A percentile compares a stretch with the other conserved stretches of the same genome.
These are phyloP conservation scores for Camellia oleifera DNA, from an alignment of 179 eudicot species.

Conservation along the genomic window DNA sequence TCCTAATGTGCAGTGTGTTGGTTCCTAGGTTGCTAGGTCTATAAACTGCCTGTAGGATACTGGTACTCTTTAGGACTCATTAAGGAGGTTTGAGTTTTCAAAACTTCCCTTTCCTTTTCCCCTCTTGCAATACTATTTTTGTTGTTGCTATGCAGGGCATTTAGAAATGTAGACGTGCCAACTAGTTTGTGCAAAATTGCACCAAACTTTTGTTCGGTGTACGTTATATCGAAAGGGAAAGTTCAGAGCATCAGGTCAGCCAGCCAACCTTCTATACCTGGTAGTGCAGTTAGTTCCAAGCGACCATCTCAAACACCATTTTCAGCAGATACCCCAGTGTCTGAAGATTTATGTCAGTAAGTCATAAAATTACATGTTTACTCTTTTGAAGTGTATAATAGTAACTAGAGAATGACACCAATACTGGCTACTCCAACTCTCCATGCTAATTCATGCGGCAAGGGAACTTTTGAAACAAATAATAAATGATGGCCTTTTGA, in stretches of 20 bases:
- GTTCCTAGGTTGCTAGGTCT: neutral
- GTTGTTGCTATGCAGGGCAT: constrained; percentile 41
- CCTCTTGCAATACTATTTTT: neutral
- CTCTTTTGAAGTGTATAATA: neutral
- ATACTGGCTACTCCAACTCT: neutral
- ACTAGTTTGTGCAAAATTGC: constrained; percentile 46
- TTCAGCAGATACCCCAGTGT: neutral
- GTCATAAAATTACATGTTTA: neutral
- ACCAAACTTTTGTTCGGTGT: constrained; percentile 65
- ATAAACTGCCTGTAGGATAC: neutral
- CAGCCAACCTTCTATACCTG: constrained; percentile 17
- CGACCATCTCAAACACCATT: constrained; percentile 7
- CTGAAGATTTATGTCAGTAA: constrained; percentile 11
- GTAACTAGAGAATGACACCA: neutral
- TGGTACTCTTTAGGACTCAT: neutral
- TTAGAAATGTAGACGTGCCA: constrained; percentile 58
- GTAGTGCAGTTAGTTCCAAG: constrained; percentile 12
- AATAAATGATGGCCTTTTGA: neutral
- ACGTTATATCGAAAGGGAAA: constrained; percentile 53
- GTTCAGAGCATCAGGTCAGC: constrained; percentile 38
- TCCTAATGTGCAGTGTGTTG: neutral
- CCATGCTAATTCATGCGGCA: neutral
- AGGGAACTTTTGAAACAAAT: neutral
- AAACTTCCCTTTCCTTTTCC: neutral
- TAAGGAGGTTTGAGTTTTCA: neutral